Conservation (phyloP, 176 grass and related monocot genomes). For the Chrysopogon serrulatus region DNA sequence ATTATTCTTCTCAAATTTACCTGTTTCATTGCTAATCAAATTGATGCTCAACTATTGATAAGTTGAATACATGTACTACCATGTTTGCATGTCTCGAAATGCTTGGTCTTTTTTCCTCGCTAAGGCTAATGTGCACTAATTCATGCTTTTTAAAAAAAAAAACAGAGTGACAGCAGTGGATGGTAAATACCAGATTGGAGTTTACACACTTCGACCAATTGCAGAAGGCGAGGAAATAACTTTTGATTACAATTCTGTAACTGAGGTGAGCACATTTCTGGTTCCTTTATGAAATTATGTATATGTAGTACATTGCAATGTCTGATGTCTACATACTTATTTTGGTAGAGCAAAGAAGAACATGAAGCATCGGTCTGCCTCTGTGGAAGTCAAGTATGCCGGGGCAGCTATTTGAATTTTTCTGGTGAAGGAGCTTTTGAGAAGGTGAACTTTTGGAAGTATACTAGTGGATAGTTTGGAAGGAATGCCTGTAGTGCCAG, state of each 20-base stretch:
- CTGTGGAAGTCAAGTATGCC: constrained; percentile 97
- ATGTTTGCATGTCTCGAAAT: neutral
- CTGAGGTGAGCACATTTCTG: constrained; percentile 61
- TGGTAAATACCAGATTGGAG: constrained; percentile 96
- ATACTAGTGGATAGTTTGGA: constrained; percentile 16
- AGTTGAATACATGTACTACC: neutral
- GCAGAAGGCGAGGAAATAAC: constrained; percentile 97
- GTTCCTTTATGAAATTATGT: constrained; percentile 24
- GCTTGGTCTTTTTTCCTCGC: neutral
- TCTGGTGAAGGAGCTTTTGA: constrained; percentile 93
- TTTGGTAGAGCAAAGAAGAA: constrained; percentile 95
- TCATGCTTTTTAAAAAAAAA: constrained; percentile 15
- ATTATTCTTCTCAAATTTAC: no score
- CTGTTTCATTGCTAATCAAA: constrained; percentile 21
- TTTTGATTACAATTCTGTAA: constrained; percentile 99
- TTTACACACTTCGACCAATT: constrained; percentile 90
- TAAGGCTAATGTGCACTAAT: constrained; percentile 1
- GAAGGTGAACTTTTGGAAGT: constrained; percentile 61
- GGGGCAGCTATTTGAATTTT: constrained; percentile 97
- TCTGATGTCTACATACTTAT: constrained; percentile 29
- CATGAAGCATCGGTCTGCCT: constrained; percentile 93
- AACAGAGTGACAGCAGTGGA: constrained; percentile 95
- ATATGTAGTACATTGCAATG: constrained; percentile 19
- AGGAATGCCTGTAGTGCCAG: neutral
- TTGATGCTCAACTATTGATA: constrained; percentile 10